Percentiles rank a stretch among this genome's conserved stretches.
Evolutionary conservation across 495 filamentous ascomycete genomes (phyloP).

Genomic region (Choiromyces venosus): DNA sequence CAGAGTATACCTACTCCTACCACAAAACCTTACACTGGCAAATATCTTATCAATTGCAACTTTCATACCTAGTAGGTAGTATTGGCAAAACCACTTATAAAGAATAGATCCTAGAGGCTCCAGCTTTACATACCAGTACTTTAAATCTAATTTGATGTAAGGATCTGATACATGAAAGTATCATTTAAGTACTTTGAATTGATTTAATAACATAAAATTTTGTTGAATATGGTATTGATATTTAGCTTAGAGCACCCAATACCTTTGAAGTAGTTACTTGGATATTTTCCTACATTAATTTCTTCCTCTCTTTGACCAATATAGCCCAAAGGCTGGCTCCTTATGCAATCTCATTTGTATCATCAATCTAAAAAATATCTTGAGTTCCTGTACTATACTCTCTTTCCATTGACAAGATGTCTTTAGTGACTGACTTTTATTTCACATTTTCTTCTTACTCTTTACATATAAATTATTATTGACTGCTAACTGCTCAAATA

Average conservation of each 20-base stretch:
- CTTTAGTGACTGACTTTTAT: neutral
- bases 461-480: no score
- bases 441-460: neutral
- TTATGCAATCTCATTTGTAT: constrained; percentile 7
- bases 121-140: constrained; percentile 7
- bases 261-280: neutral
- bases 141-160: neutral
- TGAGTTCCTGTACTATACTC: neutral
- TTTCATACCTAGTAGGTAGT: constrained; percentile 6
- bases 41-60: constrained; percentile 18
- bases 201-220: neutral
- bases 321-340: no score
- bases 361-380: constrained; percentile 3
- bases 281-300: no score
- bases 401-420: neutral
- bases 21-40: constrained; percentile 12
- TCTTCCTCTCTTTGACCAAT: no score
- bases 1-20: constrained; percentile 5
- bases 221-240: neutral
- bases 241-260: neutral
- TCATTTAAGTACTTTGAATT: constrained; percentile 3
- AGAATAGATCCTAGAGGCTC: neutral
- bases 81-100: no score
- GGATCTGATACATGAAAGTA: constrained; percentile 9
- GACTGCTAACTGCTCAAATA: no score